Percentiles rank a stretch among this genome's conserved stretches.
phyloP scores from a whole-genome alignment of 1,139 yeast genomes.

The Candida glucosophila region DNA sequence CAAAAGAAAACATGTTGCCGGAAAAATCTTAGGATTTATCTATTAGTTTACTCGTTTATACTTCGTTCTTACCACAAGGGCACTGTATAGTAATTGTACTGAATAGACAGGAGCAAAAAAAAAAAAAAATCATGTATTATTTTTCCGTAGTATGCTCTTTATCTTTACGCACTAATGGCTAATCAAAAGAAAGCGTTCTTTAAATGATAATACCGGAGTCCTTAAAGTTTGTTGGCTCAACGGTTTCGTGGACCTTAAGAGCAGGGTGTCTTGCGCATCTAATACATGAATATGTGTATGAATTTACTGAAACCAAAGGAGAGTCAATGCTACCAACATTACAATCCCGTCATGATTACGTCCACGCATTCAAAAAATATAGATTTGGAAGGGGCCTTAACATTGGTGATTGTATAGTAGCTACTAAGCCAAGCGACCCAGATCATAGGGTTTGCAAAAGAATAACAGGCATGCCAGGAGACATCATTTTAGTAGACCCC shows the following conservation, averaged over 20 bases:
- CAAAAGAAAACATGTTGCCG: slow-evolving; percentile 97
- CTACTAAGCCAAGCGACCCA: slow-evolving; percentile 86
- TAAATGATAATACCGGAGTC: no score
- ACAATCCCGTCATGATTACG: slow-evolving; percentile 66
- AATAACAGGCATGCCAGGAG: slow-evolving; percentile 95
- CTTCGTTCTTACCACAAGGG: no score
- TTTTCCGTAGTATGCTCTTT: no score
- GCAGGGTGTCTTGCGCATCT: slow-evolving; percentile 67
- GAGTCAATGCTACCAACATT: slow-evolving; percentile 95
- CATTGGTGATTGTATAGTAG: slow-evolving; percentile 85
- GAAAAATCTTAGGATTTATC: slow-evolving; percentile 91
- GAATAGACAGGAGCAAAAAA: no score
- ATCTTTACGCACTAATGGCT: no score
- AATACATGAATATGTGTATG: slow-evolving; percentile 58
- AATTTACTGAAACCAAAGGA: slow-evolving; percentile 78
- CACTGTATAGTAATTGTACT: no score
- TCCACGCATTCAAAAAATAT: slow-evolving; percentile 60
- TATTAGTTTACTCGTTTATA: slow-evolving; percentile 52
- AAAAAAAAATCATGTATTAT: no score
- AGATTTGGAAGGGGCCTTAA: slow-evolving; percentile 51
- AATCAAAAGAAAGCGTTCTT: no score
- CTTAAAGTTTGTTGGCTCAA: no score
- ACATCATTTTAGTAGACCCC: slow-evolving; percentile 73
- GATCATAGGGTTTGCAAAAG: slow-evolving; percentile 82
- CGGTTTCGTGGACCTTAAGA: slow-evolving; percentile 41